These are phyloP conservation scores for Tuber indicum DNA, from an alignment of 495 filamentous ascomycete genomes.

Conservation along the genomic window DNA sequence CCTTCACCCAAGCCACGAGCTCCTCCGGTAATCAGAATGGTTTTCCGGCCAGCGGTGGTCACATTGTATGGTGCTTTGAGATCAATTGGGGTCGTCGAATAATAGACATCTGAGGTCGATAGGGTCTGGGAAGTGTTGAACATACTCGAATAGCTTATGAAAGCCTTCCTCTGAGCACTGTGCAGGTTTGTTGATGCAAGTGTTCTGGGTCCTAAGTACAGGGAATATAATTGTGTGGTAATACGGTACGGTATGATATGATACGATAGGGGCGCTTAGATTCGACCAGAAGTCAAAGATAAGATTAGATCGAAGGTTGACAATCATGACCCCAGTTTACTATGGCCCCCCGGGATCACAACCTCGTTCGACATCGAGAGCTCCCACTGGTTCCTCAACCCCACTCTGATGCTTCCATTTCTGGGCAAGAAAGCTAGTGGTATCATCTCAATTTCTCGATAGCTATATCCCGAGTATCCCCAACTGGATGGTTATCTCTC, in stretches of 20 bases:
- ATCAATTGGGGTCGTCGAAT: constrained; percentile 26
- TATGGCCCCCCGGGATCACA: background rate
- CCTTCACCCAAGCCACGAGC: constrained; percentile 49
- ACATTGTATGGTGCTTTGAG: constrained; percentile 19
- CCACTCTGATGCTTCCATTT: background rate
- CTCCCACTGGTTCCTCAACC: background rate
- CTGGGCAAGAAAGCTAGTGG: background rate
- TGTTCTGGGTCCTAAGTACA: background rate
- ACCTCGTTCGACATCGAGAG: background rate
- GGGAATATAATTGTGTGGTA: background rate
- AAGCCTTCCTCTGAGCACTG: background rate
- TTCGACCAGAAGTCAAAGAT: background rate
- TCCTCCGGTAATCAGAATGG: constrained; percentile 51
- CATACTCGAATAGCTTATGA: constrained; percentile 5
- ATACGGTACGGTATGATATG: background rate
- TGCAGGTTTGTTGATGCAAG: background rate
- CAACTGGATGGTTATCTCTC: background rate
- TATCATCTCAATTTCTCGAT: background rate
- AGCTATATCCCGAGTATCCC: background rate
- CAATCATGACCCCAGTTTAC: background rate
- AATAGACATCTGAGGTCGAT: constrained; percentile 18
- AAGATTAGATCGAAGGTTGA: background rate
- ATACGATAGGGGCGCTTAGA: background rate
- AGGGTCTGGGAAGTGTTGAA: constrained; percentile 1
- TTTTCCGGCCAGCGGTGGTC: constrained; percentile 40